These are phyloP conservation scores for Thalassiosira pacifica DNA, from an alignment of 352 stramenopile genomes.

Conservation along the genomic window DNA sequence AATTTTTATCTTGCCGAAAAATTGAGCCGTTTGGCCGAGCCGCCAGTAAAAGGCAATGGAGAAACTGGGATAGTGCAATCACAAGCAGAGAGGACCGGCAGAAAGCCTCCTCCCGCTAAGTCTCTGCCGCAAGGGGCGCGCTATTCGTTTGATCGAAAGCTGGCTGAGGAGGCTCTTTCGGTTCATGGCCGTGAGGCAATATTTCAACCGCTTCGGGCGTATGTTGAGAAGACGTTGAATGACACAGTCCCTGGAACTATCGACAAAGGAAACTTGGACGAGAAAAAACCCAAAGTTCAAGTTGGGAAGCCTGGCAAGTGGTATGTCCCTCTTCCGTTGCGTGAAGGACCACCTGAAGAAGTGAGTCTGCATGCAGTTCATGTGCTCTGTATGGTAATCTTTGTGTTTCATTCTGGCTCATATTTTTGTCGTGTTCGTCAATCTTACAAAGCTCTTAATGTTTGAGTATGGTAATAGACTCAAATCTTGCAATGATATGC, in stretches of 20 bases:
- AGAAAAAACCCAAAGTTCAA: slow-evolving; percentile 57
- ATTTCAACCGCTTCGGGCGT: slow-evolving; percentile 68
- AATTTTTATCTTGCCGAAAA: slow-evolving; percentile 37
- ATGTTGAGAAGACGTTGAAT: slow-evolving; percentile 70
- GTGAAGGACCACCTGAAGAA: slow-evolving; percentile 61
- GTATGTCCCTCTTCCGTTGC: slow-evolving; percentile 69
- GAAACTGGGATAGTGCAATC: neutral
- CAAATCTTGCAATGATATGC: slow-evolving; percentile 71
- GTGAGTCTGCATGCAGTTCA: slow-evolving; percentile 27
- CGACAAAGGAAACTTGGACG: slow-evolving; percentile 59
- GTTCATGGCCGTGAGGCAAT: slow-evolving; percentile 40
- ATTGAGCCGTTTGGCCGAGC: neutral
- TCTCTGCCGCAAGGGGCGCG: neutral
- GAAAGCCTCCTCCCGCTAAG: neutral
- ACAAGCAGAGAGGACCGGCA: neutral
- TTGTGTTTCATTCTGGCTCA: neutral
- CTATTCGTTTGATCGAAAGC: slow-evolving; percentile 37
- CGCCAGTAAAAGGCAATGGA: neutral
- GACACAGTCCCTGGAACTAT: slow-evolving; percentile 61
- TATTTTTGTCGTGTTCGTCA: neutral
- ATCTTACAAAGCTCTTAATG: slow-evolving; percentile 48
- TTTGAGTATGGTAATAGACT: slow-evolving; percentile 68
- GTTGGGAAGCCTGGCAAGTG: slow-evolving; percentile 58
- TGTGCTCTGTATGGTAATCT: neutral
- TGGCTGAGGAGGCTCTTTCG: slow-evolving; percentile 41